These are phyloP conservation scores for Helichrysum umbraculigerum DNA, from an alignment of 129 eudicot genomes.

Conservation along the genomic window DNA sequence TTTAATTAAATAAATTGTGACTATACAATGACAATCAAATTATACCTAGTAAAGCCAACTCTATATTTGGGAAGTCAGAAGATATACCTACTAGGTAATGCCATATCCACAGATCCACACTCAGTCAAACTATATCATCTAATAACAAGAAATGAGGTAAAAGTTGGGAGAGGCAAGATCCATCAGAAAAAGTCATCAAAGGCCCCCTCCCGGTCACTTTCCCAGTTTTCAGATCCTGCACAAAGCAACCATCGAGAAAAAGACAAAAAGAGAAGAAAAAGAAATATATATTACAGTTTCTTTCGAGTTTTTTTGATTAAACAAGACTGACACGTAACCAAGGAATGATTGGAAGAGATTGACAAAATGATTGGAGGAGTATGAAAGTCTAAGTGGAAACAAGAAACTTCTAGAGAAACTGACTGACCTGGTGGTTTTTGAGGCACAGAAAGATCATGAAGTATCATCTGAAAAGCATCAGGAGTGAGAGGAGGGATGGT, in stretches of 20 bases:
- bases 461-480: slow-evolving; percentile 68
- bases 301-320: slow-evolving; percentile 24
- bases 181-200: slow-evolving; percentile 93
- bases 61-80: slow-evolving; percentile 32
- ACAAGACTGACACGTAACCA: slow-evolving; percentile 34
- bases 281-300: slow-evolving; percentile 50
- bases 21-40: slow-evolving; percentile 17
- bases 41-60: slow-evolving; percentile 18
- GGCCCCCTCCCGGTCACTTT: slow-evolving; percentile 90
- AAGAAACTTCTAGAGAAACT: slow-evolving; percentile 35
- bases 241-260: slow-evolving; percentile 71
- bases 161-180: slow-evolving; percentile 48
- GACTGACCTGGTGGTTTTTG: slow-evolving; percentile 73
- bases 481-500: slow-evolving; percentile 54
- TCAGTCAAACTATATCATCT: slow-evolving; percentile 43
- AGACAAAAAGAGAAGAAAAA: slow-evolving; percentile 29
- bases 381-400: slow-evolving; percentile 7
- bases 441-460: slow-evolving; percentile 76
- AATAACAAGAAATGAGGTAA: slow-evolving; percentile 41
- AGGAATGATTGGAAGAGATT: slow-evolving; percentile 26
- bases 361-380: slow-evolving; percentile 15
- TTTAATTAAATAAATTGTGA: slow-evolving; percentile 11
- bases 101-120: background rate
- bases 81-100: slow-evolving; percentile 28
- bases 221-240: slow-evolving; percentile 98